Evolutionary conservation across 331 rosid genomes (phyloP), one percentile per base, ranked within the genome.

Genomic region (Dryas integrifolia): DNA sequence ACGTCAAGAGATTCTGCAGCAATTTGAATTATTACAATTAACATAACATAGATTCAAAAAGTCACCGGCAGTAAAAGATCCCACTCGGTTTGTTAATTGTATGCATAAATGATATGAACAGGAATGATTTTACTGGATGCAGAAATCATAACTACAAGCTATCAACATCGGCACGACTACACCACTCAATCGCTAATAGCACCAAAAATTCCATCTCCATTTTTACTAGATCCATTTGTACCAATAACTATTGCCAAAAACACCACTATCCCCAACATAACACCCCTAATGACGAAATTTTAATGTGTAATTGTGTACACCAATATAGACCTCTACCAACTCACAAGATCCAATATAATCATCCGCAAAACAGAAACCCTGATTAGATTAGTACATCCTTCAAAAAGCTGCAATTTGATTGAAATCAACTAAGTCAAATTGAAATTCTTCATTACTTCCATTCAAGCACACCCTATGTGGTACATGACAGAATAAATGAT

Each of bases 1-100:
- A 81, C 79, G 79, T 91, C 98, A 85, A 94, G 87, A 75, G 96
- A 88, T 72, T 94, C 98, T 94, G 89, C 76, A 80, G 72, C 57
- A 83, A 61, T 50, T 12, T 45, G 41, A 59, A 69, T 47, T 60
- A 60, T 53, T 35, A 67, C 51, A 38, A 84, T 65, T 56, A 74
- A 12, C 24, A 72, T 40, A 60, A 18, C 55, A 57, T 57, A 72
- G 39, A 72, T 21, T 55, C 39, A 9, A 56, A 1, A 18, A 21
- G 9, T 21, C 38, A 40, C 11, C 10, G 39, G 10, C n/a, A 38
- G 38, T 49, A 38, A 69, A 39, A 30, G 8, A 60, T 38, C 14
- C 24, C 7, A 59, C 12, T 35, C 14, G 46, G 46, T 59, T 60
- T 18, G 35, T 48, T 46, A 71, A 46, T 44, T 5, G 26, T 8